Evolutionary conservation across 1,284 basidiomycete genomes (phyloP).

Genomic region (Microbotryum lychnidis-dioicae): DNA sequence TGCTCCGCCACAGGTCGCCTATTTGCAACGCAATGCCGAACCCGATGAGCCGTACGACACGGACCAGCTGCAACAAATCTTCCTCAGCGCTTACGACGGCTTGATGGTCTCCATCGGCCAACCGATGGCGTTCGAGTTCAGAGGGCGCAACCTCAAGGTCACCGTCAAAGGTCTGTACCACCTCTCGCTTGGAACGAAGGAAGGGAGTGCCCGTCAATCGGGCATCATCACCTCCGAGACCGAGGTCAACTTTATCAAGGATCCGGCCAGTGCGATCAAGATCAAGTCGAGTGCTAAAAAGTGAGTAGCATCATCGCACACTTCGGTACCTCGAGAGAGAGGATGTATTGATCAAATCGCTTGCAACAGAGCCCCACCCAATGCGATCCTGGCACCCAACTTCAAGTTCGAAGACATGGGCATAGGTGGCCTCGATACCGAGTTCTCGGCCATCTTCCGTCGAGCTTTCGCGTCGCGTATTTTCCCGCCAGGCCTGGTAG

Average conservation of each 20-base stretch:
- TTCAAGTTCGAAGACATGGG: constrained; percentile 99
- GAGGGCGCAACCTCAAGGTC: constrained; percentile 74
- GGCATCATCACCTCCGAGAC: constrained; percentile 87
- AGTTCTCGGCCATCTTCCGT: constrained; percentile 95
- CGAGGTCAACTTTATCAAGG: constrained; percentile 81
- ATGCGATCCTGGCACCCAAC: constrained; percentile 93
- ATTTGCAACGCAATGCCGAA: constrained; percentile 30
- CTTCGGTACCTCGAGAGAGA: not conserved
- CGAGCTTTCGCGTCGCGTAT: constrained; percentile 97
- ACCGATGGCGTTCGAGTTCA: constrained; percentile 79
- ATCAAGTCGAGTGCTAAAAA: constrained; percentile 87
- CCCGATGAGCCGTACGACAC: constrained; percentile 51
- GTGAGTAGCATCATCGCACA: constrained; percentile 40
- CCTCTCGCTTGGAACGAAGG: constrained; percentile 49
- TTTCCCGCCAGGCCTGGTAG: constrained; percentile 91
- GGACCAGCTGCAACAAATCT: constrained; percentile 72
- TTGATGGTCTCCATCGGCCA: constrained; percentile 55
- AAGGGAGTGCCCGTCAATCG: constrained; percentile 47
- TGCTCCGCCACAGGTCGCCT: constrained; percentile 13
- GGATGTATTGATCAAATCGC: not conserved
- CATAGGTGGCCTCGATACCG: constrained; percentile 91
- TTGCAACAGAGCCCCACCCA: constrained; percentile 63
- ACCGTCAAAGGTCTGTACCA: constrained; percentile 58
- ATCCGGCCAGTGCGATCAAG: constrained; percentile 70
- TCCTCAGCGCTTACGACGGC: constrained; percentile 60